A percentile compares a stretch with the other conserved stretches of the same genome.
Conservation (phyloP, 2,329 filamentous ascomycete species). For the Cyphellophora attinorum region DNA sequence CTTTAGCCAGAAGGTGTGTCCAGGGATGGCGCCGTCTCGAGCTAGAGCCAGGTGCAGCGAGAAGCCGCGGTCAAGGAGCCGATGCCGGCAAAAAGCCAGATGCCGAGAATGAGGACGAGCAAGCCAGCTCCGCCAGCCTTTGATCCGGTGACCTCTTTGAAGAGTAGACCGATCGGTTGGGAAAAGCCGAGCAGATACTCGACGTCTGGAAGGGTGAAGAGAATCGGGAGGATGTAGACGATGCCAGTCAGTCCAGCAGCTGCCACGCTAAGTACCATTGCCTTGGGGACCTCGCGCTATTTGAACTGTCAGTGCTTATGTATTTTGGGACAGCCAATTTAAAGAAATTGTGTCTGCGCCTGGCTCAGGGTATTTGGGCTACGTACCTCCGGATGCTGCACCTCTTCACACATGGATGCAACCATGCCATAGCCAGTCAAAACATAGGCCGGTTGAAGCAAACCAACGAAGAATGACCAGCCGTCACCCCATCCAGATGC, state of each 20-base stretch:
- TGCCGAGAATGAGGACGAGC: conserved; percentile 36
- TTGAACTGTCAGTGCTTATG: too few relatives aligned
- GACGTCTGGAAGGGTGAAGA: conserved; percentile 41
- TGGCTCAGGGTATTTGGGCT: too few relatives aligned
- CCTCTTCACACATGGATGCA: conserved; percentile 42
- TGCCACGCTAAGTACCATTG: conserved; percentile 39
- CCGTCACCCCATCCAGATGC: conserved; percentile 46
- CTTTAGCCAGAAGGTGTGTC: conserved; percentile 6
- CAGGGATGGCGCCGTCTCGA: conserved; percentile 12
- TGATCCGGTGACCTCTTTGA: conserved; percentile 32
- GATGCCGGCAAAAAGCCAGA: conserved; percentile 58
- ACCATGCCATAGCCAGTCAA: conserved; percentile 55
- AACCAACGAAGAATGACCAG: conserved; percentile 48
- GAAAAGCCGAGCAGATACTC: conserved; percentile 27
- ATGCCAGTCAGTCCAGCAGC: conserved; percentile 42
- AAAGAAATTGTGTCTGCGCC: too few relatives aligned
- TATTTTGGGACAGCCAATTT: too few relatives aligned
- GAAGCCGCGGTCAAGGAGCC: conserved; percentile 43
- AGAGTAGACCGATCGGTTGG: conserved; percentile 45
- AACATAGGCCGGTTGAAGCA: conserved; percentile 34
- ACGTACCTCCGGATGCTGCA: conserved; percentile 31
- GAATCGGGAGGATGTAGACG: conserved; percentile 39
- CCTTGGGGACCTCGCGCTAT: conserved; percentile 40
- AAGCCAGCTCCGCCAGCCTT: conserved; percentile 37
- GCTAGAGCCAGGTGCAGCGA: conserved; percentile 36